Evolutionary conservation across 2,329 filamentous ascomycete genomes (phyloP), one percentile per base, ranked within the genome.

Genomic region (Pseudocercospora cruenta): DNA sequence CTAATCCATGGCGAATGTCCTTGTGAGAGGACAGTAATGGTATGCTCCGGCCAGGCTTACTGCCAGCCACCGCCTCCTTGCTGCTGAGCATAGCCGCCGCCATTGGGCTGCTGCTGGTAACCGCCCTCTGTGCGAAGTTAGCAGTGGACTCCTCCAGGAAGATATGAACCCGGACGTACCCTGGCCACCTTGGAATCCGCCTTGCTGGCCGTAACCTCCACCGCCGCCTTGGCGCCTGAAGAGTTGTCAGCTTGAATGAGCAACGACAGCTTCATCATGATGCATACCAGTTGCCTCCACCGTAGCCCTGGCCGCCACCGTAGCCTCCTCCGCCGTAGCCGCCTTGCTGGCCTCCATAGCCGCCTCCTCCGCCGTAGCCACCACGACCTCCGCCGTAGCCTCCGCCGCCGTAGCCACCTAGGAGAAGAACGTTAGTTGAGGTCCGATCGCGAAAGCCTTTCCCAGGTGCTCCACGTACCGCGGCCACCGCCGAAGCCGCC

Each of bases 401-500:
- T 51, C 72, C 71, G 22, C 72, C 71, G 59, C 63, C 58, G 69
- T 66, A 66, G 72, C 77, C 72, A 21, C 60, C 65, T 65, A 47
- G 55, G 58, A 63, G 22, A 53, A 3, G 31, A 8, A 63, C 24
- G 58, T 54, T 26, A 62, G 64, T n/a, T 54, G 16, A 14, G 47
- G 33, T n/a, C 55, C 39, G 51, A 16, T 54, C 19, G 19, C 53
- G 66, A 39, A 10, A 12, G 31, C 16, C 14, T 22, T 24, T 14
- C 9, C 64, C 62, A 69, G 55, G 61, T 68, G 58, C 62, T 64
- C 60, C 54, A 59, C 74, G 69, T 76, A 79, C 77, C 77, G 65
- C 77, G 77, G 28, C 79, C 75, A 60, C 78, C 75, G 24, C 76
- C 75, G 21, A 45, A 45, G 55, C 78, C 77, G 39, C 85, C 83